Evolutionary conservation across 495 filamentous ascomycete species (phyloP).

Genomic region (Neurospora sp.): DNA sequence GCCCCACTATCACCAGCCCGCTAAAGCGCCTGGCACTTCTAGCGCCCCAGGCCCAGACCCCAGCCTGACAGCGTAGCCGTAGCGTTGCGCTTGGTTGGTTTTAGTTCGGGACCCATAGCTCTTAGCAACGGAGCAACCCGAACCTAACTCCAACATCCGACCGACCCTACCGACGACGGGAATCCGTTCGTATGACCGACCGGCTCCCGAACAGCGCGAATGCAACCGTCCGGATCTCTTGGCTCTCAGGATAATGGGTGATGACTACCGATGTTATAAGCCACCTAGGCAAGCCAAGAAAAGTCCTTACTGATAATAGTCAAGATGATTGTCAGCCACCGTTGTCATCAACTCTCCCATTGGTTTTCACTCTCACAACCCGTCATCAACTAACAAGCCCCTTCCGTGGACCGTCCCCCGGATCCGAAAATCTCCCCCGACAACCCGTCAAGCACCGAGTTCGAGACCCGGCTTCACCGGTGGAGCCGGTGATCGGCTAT

Average conservation of each 20-base stretch:
- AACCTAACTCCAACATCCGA: not conserved
- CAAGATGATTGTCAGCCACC: not conserved
- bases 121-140: not conserved
- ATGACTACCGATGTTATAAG: not conserved
- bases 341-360: not conserved
- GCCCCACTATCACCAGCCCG: not conserved
- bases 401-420: not conserved
- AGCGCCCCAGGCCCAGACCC: not conserved
- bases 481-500: not conserved
- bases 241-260: not conserved
- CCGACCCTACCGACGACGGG: not conserved
- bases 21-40: not conserved
- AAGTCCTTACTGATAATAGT: not conserved
- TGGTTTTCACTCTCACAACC: not conserved
- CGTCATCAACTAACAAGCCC: not conserved
- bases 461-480: not conserved
- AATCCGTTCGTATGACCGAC: not conserved
- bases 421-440: not conserved
- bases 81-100: not conserved
- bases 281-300: not conserved
- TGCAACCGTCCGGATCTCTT: not conserved
- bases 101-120: not conserved
- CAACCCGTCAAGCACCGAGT: not conserved
- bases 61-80: not conserved
- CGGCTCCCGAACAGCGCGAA: not conserved